A percentile compares a stretch with the other conserved stretches of the same genome.
These are phyloP conservation scores for Camellia oleifera DNA, from an alignment of 179 eudicot species.

Conservation along the genomic window DNA sequence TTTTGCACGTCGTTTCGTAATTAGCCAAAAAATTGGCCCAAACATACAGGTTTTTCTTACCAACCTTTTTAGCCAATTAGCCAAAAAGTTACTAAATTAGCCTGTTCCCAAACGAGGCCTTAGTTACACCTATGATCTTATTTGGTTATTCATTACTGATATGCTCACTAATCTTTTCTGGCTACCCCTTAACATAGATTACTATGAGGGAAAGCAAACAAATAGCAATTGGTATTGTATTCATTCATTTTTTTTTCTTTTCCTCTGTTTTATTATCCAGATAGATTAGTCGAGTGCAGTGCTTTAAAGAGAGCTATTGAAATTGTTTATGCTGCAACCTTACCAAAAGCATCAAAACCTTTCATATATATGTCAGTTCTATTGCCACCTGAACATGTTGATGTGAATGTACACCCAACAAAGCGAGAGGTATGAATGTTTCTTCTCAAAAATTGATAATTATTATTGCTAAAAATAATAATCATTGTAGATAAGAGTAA, in stretches of 20 bases:
- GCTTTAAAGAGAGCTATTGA: conserved; percentile 93
- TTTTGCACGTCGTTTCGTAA: no score
- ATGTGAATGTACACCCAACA: conserved; percentile 98
- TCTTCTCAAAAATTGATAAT: not conserved
- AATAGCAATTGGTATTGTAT: not conserved
- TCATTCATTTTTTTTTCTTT: not conserved
- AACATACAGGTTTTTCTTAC: no score
- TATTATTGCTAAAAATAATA: not conserved
- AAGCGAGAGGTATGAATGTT: conserved; percentile 73
- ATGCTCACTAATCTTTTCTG: conserved; percentile 3
- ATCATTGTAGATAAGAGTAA: not conserved
- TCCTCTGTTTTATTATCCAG: conserved; percentile 39
- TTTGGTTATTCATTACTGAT: not conserved
- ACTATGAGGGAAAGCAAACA: not conserved
- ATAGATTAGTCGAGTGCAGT: conserved; percentile 91
- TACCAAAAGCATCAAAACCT: conserved; percentile 98
- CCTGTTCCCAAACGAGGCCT: no score
- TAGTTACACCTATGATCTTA: not conserved
- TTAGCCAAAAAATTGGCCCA: no score
- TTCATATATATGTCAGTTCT: conserved; percentile 88
- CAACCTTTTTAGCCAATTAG: no score
- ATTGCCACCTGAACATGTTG: conserved; percentile 91
- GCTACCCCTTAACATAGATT: not conserved
- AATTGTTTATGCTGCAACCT: conserved; percentile 89
- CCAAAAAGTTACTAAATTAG: no score